Percentiles rank a stretch among this genome's conserved stretches.
These are phyloP conservation scores for Gleditsia sinensis DNA, from an alignment of 306 rosid genomes.

Conservation along the genomic window DNA sequence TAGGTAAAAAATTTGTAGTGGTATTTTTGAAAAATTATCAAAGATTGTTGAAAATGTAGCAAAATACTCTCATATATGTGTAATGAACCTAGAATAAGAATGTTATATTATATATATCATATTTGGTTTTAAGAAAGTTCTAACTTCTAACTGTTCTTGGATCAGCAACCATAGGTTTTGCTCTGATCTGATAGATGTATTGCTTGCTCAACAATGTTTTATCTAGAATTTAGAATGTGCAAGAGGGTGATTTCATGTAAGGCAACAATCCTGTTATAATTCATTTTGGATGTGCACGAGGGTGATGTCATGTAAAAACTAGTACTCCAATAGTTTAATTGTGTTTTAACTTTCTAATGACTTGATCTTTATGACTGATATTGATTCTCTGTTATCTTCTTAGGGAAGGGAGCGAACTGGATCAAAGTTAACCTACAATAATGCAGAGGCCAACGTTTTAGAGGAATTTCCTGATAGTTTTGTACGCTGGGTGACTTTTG, in stretches of 20 bases:
- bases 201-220: not conserved
- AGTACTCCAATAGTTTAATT: no score
- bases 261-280: not conserved
- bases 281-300: not conserved
- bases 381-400: conserved; percentile 1
- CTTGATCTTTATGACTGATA: not conserved
- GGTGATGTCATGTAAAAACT: not conserved
- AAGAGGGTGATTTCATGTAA: not conserved
- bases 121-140: not conserved
- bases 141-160: not conserved
- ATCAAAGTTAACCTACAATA: conserved; percentile 34
- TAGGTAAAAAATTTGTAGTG: no score
- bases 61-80: no score
- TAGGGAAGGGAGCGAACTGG: conserved; percentile 56
- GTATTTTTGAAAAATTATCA: no score
- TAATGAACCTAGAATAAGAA: no score
- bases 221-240: not conserved
- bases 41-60: no score
- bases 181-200: conserved; percentile 6
- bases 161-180: not conserved
- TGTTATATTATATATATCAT: no score
- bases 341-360: no score
- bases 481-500: conserved; percentile 67
- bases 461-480: conserved; percentile 75
- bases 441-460: conserved; percentile 43